Base-by-base conservation (phyloP, 1,139 yeast genomes). In the Blastobotrys arbuscula region DNA sequence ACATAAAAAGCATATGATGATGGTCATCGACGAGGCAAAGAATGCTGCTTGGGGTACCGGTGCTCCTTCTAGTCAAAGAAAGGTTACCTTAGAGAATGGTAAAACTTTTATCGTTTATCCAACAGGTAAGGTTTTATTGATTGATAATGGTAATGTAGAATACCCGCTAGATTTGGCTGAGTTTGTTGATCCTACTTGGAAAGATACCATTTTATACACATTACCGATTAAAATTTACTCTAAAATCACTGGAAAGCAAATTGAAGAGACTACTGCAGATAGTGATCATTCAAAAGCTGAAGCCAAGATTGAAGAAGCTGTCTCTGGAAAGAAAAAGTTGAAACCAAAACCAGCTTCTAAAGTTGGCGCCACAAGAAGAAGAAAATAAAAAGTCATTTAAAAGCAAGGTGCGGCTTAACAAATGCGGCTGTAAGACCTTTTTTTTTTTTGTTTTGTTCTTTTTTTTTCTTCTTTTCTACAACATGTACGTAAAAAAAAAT, bases 91-190 rank as follows among this genome's bases (percentile, higher is more conserved):
- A 30, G 68, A 64, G 36, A 68, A 71, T 45, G 88, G 85, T 2
- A 81, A 78, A 60, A 71, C 74, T 36, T 82, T 89, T 56, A 57
- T 79, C 40, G 84, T 89, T 2, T 77, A 81, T 53, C 75, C 82
- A 20, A 81, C 79, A 50, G 95, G 95, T n/a, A 67, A 71, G 2
- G 89, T 89, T 12, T 80, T 71, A 63, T 67, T 84, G 39, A 65
- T 80, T 16, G 88, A 84, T 53, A 65, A 79, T 15, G 88, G 83
- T 52, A 76, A 74, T 37, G 76, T 72, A 10, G 57, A 53, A 1
- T 60, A 66, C 30, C 64, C 68, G 33, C 55, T 71, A 40, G 57
- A 61, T 37, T 51, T 61, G 28, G 66, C 67, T 20, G 75, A 71
- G 21, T 68, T 70, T 37, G 55, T 56, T 16, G 64, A 61, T 20